These are phyloP conservation scores for Alternaria rosae DNA, from an alignment of 2,329 filamentous ascomycete genomes.

Conservation along the genomic window DNA sequence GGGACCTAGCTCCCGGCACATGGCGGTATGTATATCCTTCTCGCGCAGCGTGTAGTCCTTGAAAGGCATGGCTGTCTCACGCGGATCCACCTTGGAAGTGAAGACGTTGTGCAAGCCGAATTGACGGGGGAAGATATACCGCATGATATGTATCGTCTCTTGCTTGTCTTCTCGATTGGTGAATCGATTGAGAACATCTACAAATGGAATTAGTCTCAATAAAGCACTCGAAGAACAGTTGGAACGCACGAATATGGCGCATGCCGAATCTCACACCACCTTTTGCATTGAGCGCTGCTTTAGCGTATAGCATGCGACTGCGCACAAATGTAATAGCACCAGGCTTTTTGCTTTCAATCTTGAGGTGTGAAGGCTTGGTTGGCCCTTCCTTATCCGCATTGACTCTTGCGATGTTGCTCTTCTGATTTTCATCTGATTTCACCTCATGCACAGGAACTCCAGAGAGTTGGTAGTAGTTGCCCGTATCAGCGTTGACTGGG, in stretches of 20 bases:
- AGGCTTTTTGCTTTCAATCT: constrained; percentile 38
- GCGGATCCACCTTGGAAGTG: constrained; percentile 69
- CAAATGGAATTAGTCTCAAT: constrained; percentile 18
- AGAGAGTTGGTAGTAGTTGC: constrained; percentile 80
- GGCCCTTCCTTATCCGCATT: background rate
- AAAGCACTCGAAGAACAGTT: background rate
- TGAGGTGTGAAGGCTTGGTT: constrained; percentile 2
- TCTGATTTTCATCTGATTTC: constrained; percentile 21
- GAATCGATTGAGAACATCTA: constrained; percentile 83
- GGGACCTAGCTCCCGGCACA: constrained; percentile 30
- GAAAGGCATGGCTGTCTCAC: constrained; percentile 74
- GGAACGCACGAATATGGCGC: constrained; percentile 76
- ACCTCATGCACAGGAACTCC: constrained; percentile 68
- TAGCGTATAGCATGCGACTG: constrained; percentile 85
- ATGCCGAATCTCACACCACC: constrained; percentile 76
- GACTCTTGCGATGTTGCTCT: constrained; percentile 4
- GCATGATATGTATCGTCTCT: constrained; percentile 76
- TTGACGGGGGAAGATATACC: constrained; percentile 92
- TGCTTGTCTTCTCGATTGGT: constrained; percentile 55
- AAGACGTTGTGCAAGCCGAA: constrained; percentile 95
- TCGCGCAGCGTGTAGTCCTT: constrained; percentile 89
- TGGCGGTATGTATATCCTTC: constrained; percentile 69
- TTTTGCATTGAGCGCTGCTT: constrained; percentile 72
- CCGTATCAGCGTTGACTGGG: constrained; percentile 64
- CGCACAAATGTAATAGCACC: constrained; percentile 78